phyloP scores from a whole-genome alignment of 352 stramenopile species.

The Globisporangium solare region DNA sequence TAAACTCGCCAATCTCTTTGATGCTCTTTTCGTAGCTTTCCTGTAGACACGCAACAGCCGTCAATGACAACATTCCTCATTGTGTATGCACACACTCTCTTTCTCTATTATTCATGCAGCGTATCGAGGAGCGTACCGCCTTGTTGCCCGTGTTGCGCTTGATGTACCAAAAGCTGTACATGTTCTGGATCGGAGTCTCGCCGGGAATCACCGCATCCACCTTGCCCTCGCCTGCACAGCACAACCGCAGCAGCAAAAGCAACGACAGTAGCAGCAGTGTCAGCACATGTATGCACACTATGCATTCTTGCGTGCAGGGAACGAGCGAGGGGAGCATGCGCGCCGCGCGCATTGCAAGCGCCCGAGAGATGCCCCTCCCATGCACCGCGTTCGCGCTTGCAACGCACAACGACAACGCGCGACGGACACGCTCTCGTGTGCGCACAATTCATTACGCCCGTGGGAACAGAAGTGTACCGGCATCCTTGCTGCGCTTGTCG shows the following conservation, averaged over 20 bases:
- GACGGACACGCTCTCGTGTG: no score
- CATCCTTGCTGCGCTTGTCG: conserved; percentile 39
- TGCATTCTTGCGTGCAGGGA: no score
- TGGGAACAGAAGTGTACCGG: conserved; percentile 11
- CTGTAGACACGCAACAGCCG: conserved; percentile 17
- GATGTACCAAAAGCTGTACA: conserved; percentile 89
- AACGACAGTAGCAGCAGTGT: no score
- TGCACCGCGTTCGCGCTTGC: neutral
- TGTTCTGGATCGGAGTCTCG: conserved; percentile 83
- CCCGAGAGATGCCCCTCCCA: no score
- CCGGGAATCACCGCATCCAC: conserved; percentile 18
- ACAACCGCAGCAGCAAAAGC: neutral
- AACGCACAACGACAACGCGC: neutral
- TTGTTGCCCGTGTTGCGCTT: conserved; percentile 84
- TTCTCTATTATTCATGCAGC: no score
- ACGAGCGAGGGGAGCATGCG: neutral
- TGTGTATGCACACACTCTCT: no score
- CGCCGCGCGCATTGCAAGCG: no score
- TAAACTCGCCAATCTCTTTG: conserved; percentile 90
- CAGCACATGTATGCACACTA: no score
- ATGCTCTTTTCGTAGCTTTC: conserved; percentile 94
- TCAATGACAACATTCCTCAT: no score
- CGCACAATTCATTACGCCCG: no score
- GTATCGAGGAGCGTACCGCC: no score
- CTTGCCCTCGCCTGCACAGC: conserved; percentile 24